phyloP scores from a whole-genome alignment of 768 basidiomycete species.

The Lentinus tigrinus region DNA sequence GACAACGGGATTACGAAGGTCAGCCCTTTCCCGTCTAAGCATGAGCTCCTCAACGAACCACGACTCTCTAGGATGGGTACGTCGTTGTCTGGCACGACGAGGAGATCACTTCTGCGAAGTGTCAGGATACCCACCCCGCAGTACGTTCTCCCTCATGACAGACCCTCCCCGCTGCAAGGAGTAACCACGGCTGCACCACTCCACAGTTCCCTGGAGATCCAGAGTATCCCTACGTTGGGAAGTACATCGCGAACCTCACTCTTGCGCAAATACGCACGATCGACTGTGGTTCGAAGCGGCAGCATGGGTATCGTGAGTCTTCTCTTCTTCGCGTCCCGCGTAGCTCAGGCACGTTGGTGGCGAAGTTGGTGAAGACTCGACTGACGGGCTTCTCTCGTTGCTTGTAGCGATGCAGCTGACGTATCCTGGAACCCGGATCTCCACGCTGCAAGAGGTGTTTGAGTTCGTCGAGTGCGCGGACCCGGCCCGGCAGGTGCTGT shows the following conservation, averaged over 20 bases:
- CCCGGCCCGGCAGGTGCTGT: conserved; percentile 55
- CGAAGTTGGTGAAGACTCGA: too few species aligned
- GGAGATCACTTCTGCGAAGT: conserved; percentile 60
- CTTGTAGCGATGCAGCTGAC: conserved; percentile 57
- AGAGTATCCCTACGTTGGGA: conserved; percentile 73
- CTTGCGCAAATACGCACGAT: conserved; percentile 76
- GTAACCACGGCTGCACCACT: neutral
- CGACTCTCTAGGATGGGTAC: conserved; percentile 56
- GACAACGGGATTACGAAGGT: conserved; percentile 79
- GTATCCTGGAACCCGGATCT: conserved; percentile 68
- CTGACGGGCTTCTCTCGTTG: conserved; percentile 36
- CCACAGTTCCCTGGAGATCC: conserved; percentile 55
- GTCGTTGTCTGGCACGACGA: conserved; percentile 85
- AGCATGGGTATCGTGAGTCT: conserved; percentile 53
- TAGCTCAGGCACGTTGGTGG: neutral
- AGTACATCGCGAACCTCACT: conserved; percentile 73
- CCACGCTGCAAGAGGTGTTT: conserved; percentile 74
- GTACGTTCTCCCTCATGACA: conserved; percentile 36
- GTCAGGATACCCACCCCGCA: conserved; percentile 63
- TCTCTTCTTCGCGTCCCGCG: neutral
- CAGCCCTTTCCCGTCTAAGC: conserved; percentile 9
- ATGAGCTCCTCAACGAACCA: neutral
- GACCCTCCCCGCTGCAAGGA: neutral
- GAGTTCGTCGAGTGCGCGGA: conserved; percentile 75
- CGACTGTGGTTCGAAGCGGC: conserved; percentile 75